Evolutionary conservation across 345 rosid genomes (phyloP), one percentile per base, ranked within the genome.

Genomic region (Syzygium aromaticum): DNA sequence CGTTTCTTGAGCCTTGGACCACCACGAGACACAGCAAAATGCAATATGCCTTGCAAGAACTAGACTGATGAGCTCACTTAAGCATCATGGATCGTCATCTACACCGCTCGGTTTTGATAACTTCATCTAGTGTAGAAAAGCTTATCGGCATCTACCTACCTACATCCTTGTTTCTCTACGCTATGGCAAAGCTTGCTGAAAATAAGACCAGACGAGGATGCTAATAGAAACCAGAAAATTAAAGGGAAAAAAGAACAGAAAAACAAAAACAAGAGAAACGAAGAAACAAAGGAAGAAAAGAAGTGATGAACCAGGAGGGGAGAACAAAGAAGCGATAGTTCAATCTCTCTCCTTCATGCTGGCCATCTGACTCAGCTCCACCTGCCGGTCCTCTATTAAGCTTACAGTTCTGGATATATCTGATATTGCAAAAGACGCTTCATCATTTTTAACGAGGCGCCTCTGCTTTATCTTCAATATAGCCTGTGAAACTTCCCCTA

Each of bases 401-500:
- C 96, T 96, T 86, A 93, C 89, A 22, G 90, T 93, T 51, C 95
- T 87, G 5, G 99, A 94, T 86, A 91, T 73, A 33, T 92, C 95
- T n/a, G 84, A 87, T 25, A 88, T 89, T 1, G 88, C 89, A 84
- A 91, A 89, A 28, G 98, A 94, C 88, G 87, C 87, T 1, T 89
- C 87, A 51, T 91, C 94, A 73, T 92, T 90, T 89, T 59, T 92
- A 1, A 43, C 86, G 1, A 89, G 88, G 86, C 77, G 91, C 53
- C 93, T 88, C 86, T 93, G 96, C 86, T 94, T 94, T 88, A 98
- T 94, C 93, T 91, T 96, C 80, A 92, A 86, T 89, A 98, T 92
- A 46, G 93, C 97, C 92, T 94, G 97, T 2, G 96, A 95, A 28
- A 96, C 96, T 90, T 95, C 99, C 54, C 93, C 94, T 3, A 96